Conservation (phyloP, 495 filamentous ascomycete species). For the Extremus antarcticus region DNA sequence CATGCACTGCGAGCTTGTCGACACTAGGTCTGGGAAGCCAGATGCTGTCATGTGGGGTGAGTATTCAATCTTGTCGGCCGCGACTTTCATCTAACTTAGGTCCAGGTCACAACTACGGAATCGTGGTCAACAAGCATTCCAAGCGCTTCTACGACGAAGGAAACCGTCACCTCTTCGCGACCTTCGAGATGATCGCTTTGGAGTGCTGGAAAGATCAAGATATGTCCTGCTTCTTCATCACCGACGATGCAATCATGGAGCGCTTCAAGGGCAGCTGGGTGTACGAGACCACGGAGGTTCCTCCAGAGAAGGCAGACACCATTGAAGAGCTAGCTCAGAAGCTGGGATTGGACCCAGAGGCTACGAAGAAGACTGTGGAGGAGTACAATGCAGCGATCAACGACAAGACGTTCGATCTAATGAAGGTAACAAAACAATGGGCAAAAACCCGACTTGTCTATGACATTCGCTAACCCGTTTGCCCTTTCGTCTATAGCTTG, state of each 20-base stretch:
- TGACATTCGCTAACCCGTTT: too few species aligned
- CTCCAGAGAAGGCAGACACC: constrained; percentile 19
- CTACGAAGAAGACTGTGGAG: constrained; percentile 20
- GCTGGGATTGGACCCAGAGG: constrained; percentile 19
- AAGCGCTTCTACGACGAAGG: constrained; percentile 25
- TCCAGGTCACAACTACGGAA: constrained; percentile 20
- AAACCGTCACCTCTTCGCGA: constrained; percentile 24
- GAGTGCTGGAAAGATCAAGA: constrained; percentile 22
- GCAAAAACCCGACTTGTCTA: too few species aligned
- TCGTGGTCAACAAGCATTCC: constrained; percentile 21
- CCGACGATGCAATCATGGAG: constrained; percentile 22
- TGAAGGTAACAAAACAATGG: too few species aligned
- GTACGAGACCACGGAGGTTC: constrained; percentile 25
- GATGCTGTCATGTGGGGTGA: constrained; percentile 22
- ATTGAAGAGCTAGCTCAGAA: constrained; percentile 23
- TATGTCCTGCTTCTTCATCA: constrained; percentile 23
- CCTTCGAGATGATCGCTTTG: constrained; percentile 25
- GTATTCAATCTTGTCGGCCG: too few species aligned
- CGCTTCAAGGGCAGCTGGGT: constrained; percentile 24
- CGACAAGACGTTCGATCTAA: constrained; percentile 21
- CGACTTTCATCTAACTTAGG: constrained; percentile 1
- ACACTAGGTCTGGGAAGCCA: constrained; percentile 19
- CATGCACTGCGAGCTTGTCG: constrained; percentile 23
- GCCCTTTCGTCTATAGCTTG: too few species aligned
- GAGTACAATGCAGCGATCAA: constrained; percentile 24